These are phyloP conservation scores for Acephala macrosclerotiorum DNA, from an alignment of 2,329 filamentous ascomycete species.

Conservation along the genomic window DNA sequence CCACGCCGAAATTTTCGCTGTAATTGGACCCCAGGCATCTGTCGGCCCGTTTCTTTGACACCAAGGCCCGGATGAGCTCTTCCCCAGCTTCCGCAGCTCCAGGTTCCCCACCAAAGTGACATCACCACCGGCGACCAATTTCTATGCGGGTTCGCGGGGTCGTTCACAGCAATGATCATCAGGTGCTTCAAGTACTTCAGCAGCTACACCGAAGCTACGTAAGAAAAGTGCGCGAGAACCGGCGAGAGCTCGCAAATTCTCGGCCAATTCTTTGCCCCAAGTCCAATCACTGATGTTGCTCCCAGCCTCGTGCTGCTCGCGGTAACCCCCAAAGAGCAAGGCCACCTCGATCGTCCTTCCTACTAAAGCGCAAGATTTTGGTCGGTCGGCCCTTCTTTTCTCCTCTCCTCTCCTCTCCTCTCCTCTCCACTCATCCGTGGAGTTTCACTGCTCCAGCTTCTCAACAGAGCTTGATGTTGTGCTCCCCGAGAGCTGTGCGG, in stretches of 20 bases:
- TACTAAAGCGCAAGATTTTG: neutral
- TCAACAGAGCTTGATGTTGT: neutral
- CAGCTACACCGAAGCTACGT: too few species aligned
- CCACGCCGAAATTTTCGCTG: neutral
- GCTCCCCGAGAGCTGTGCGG: slow-evolving; percentile 1
- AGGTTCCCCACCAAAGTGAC: too few species aligned
- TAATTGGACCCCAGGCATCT: neutral
- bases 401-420: neutral
- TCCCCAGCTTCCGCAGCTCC: neutral
- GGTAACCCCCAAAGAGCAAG: neutral
- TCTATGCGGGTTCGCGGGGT: too few species aligned
- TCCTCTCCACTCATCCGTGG: neutral
- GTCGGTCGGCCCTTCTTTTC: slow-evolving; percentile 6
- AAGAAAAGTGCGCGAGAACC: neutral
- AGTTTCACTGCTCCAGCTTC: neutral
- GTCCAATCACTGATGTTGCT: neutral
- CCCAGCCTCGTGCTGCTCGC: neutral
- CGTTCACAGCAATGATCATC: too few species aligned
- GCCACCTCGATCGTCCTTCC: neutral
- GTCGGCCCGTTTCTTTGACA: neutral
- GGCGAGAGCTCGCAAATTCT: slow-evolving; percentile 3
- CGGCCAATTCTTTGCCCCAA: neutral
- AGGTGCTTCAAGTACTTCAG: too few species aligned
- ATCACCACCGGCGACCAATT: too few species aligned
- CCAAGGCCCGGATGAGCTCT: neutral